Percentiles rank a stretch among this genome's conserved stretches.
These are phyloP conservation scores for Xylariaceae sp. DNA, from an alignment of 2,329 filamentous ascomycete genomes.

Conservation along the genomic window DNA sequence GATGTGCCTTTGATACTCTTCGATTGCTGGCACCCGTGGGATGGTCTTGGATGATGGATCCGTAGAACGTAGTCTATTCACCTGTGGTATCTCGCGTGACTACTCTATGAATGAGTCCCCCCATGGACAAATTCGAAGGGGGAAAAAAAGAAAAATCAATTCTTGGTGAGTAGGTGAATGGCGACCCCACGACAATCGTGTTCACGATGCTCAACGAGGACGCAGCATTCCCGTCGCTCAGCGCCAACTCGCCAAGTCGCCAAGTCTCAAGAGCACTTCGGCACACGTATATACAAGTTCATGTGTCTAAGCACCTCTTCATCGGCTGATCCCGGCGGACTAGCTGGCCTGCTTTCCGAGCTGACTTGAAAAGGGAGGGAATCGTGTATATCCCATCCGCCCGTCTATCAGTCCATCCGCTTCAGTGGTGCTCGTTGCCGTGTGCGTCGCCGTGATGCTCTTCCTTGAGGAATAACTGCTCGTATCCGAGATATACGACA, in stretches of 20 bases:
- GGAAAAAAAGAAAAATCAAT: too few relatives aligned
- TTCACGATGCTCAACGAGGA: neutral
- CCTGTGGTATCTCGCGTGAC: neutral
- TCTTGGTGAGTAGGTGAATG: neutral
- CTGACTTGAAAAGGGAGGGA: neutral
- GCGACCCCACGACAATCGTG: neutral
- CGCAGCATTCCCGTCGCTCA: neutral
- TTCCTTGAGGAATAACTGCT: slow-evolving; percentile 80
- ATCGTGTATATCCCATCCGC: neutral
- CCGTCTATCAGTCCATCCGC: slow-evolving; percentile 9
- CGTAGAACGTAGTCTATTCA: neutral
- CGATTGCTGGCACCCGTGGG: neutral
- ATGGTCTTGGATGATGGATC: neutral
- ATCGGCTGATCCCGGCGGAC: neutral
- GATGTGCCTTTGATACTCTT: neutral
- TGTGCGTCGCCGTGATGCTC: slow-evolving; percentile 58
- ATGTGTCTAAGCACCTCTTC: slow-evolving; percentile 1
- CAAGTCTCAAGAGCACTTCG: neutral
- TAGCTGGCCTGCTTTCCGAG: neutral
- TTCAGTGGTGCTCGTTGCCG: slow-evolving; percentile 55
- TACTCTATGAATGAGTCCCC: slow-evolving; percentile 1
- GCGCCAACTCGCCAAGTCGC: neutral
- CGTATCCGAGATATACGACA: slow-evolving; percentile 80
- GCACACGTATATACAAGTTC: slow-evolving; percentile 18
- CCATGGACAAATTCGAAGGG: too few relatives aligned